Conservation (phyloP, 2,329 filamentous ascomycete genomes). For the Neoscytalidium dimidiatum region DNA sequence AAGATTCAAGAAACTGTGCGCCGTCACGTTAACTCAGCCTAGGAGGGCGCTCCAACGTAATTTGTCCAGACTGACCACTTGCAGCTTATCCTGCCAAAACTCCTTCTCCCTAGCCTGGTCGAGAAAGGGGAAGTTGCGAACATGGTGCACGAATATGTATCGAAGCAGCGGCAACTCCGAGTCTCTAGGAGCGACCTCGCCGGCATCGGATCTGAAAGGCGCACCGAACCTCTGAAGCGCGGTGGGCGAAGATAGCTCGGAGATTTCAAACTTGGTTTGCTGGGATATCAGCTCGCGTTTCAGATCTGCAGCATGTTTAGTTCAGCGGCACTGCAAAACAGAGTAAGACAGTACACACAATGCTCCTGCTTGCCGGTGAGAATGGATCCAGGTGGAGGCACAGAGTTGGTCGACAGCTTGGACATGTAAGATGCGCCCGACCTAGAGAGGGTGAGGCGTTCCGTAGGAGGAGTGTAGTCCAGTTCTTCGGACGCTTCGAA, state of each 20-base stretch:
- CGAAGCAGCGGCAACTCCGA: slow-evolving; percentile 91
- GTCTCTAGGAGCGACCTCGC: slow-evolving; percentile 89
- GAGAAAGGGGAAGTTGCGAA: slow-evolving; percentile 96
- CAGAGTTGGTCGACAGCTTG: slow-evolving; percentile 45
- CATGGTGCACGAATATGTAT: slow-evolving; percentile 97
- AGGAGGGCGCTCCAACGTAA: slow-evolving; percentile 5
- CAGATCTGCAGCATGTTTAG: slow-evolving; percentile 63
- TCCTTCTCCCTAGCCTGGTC: slow-evolving; percentile 98
- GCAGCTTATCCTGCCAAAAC: slow-evolving; percentile 98
- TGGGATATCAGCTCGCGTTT: slow-evolving; percentile 92
- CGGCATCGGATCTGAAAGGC: slow-evolving; percentile 88
- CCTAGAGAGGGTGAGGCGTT: slow-evolving; percentile 10
- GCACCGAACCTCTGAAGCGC: slow-evolving; percentile 93
- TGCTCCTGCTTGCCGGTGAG: slow-evolving; percentile 98
- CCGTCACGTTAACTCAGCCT: background rate
- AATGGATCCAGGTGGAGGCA: slow-evolving; percentile 58
- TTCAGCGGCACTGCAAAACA: background rate
- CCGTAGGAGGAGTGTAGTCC: background rate
- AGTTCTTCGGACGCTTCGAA: slow-evolving; percentile 16
- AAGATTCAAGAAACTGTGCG: slow-evolving; percentile 86
- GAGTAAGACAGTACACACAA: slow-evolving; percentile 59
- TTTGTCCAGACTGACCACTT: slow-evolving; percentile 66
- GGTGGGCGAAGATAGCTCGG: slow-evolving; percentile 90
- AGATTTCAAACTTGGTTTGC: slow-evolving; percentile 88
- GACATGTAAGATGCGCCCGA: slow-evolving; percentile 16